These are phyloP conservation scores for Wickerhamiella galacta DNA, from an alignment of 805 yeast species.

Conservation along the genomic window DNA sequence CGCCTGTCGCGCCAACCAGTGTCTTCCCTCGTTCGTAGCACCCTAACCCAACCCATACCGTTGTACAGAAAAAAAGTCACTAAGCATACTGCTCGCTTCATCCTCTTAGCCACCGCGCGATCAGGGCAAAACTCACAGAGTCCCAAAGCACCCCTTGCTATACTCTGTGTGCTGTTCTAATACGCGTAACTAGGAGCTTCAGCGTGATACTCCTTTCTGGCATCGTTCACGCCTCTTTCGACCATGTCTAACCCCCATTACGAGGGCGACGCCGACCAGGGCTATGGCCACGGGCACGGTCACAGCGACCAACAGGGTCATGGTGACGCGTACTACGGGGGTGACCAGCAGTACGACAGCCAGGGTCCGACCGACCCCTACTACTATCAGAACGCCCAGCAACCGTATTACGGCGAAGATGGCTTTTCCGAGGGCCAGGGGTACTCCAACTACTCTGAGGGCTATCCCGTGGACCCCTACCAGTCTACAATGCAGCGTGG, in stretches of 20 bases:
- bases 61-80: too few species aligned
- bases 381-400: conserved; percentile 22
- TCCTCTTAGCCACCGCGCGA: too few species aligned
- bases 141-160: too few species aligned
- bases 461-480: conserved; percentile 29
- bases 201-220: not conserved
- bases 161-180: too few species aligned
- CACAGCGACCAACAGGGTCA: conserved; percentile 13
- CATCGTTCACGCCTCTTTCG: conserved; percentile 1
- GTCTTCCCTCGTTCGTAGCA: too few species aligned
- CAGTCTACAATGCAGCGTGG: conserved; percentile 24
- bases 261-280: conserved; percentile 12
- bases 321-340: conserved; percentile 17
- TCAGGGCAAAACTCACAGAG: too few species aligned
- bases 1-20: too few species aligned
- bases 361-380: conserved; percentile 23
- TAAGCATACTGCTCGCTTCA: too few species aligned
- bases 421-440: conserved; percentile 13
- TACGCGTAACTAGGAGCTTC: not conserved
- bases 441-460: conserved; percentile 27
- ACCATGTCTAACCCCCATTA: conserved; percentile 3
- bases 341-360: conserved; percentile 25
- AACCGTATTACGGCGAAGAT: conserved; percentile 27
- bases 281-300: conserved; percentile 6
- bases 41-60: too few species aligned